Percentiles rank a stretch among this genome's conserved stretches.
phyloP scores from a whole-genome alignment of 2,329 filamentous ascomycete species.

The Dactylellina haptotyla region DNA sequence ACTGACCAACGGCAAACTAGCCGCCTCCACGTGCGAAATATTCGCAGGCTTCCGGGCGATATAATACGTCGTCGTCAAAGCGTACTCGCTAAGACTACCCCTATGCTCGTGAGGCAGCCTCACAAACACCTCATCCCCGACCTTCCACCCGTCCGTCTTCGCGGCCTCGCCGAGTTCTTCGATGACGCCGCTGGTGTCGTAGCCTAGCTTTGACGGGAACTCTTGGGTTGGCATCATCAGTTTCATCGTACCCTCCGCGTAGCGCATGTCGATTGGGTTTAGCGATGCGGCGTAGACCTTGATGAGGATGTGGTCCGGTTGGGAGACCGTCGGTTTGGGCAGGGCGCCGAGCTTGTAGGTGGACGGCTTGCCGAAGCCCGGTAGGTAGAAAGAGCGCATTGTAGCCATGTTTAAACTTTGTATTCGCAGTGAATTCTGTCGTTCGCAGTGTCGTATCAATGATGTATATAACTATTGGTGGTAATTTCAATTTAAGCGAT shows the following conservation, averaged over 20 bases:
- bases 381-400: conserved; percentile 47
- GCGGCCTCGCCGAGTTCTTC: conserved; percentile 59
- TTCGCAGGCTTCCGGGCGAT: conserved; percentile 62
- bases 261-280: conserved; percentile 65
- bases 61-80: conserved; percentile 59
- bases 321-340: conserved; percentile 56
- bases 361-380: conserved; percentile 35
- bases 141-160: conserved; percentile 60
- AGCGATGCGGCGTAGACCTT: conserved; percentile 64
- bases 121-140: conserved; percentile 62
- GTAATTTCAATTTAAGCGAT: no score
- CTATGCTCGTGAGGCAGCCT: conserved; percentile 59
- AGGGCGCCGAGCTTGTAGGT: conserved; percentile 41
- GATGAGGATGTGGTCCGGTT: conserved; percentile 59
- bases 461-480: no score
- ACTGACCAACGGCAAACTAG: conserved; percentile 41
- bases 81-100: conserved; percentile 62
- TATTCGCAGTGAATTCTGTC: no score
- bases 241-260: conserved; percentile 61
- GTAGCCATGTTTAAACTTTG: neutral
- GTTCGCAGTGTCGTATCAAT: no score
- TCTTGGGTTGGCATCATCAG: conserved; percentile 57
- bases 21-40: conserved; percentile 63
- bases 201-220: conserved; percentile 64
- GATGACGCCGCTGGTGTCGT: conserved; percentile 63